Conservation (phyloP, 164 flowering plant species). For the Amborella trichopoda region DNA sequence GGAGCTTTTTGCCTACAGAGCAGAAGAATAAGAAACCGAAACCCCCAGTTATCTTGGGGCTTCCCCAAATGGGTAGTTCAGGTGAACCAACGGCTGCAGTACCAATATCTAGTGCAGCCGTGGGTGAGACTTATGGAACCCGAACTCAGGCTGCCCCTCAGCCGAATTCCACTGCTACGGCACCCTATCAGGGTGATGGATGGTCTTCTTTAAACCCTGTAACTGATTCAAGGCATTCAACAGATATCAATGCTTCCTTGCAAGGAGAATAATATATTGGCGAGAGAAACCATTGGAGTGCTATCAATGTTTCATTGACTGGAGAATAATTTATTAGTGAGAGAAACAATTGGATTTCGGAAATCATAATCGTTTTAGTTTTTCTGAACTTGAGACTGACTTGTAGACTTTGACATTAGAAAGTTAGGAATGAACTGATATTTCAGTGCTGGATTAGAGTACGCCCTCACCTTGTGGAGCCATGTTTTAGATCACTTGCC, state of each 20-base stretch:
- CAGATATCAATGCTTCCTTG: constrained; percentile 65
- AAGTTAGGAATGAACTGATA: too few species aligned
- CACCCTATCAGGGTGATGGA: constrained; percentile 52
- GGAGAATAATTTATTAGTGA: too few species aligned
- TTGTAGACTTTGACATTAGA: too few species aligned
- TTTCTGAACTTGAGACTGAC: too few species aligned
- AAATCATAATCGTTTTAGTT: too few species aligned
- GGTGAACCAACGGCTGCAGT: constrained; percentile 33
- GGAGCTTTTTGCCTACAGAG: constrained; percentile 73
- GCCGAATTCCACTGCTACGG: constrained; percentile 22
- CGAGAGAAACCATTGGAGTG: background rate
- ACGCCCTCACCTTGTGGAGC: too few species aligned
- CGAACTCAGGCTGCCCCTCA: constrained; percentile 23
- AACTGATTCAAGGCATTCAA: constrained; percentile 47
- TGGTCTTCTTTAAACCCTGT: constrained; percentile 54
- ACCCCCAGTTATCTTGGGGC: constrained; percentile 19
- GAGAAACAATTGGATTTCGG: too few species aligned
- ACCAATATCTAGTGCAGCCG: constrained; percentile 47
- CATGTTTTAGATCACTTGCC: too few species aligned
- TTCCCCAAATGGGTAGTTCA: constrained; percentile 2
- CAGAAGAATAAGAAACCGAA: constrained; percentile 73
- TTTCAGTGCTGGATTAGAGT: too few species aligned
- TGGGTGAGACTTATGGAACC: constrained; percentile 26
- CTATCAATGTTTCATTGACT: too few species aligned
- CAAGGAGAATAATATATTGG: constrained; percentile 26